These are phyloP conservation scores for Trichophyton benhamiae DNA, from an alignment of 2,329 filamentous ascomycete species.

Conservation along the genomic window DNA sequence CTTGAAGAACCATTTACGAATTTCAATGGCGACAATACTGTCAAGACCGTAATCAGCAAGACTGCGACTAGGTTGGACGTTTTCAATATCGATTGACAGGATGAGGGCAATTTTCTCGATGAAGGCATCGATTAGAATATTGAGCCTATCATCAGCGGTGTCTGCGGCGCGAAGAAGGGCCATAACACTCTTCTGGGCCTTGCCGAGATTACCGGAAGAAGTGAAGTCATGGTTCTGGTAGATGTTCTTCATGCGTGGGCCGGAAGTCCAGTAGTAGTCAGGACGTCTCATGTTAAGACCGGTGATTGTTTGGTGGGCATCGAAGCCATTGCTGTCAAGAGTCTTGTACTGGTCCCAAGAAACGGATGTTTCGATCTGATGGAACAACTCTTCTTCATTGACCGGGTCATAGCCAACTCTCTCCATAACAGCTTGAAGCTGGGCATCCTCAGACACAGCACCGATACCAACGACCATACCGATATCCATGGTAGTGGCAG, in stretches of 20 bases:
- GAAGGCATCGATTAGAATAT: conserved; percentile 12
- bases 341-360: conserved; percentile 8
- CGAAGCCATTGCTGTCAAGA: conserved; percentile 7
- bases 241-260: conserved; percentile 15
- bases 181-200: conserved; percentile 11
- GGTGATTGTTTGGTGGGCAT: conserved; percentile 16
- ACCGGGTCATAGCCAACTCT: conserved; percentile 17
- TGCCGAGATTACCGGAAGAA: conserved; percentile 6
- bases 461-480: conserved; percentile 12
- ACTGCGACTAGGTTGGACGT: conserved; percentile 9
- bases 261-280: conserved; percentile 15
- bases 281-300: conserved; percentile 15
- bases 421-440: conserved; percentile 15
- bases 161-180: conserved; percentile 9
- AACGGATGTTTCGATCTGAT: conserved; percentile 16
- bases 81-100: conserved; percentile 8
- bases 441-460: conserved; percentile 13
- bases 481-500: conserved; percentile 11
- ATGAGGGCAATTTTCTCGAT: conserved; percentile 11
- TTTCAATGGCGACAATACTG: conserved; percentile 17
- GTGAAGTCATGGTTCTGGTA: conserved; percentile 16
- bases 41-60: conserved; percentile 17
- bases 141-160: conserved; percentile 7
- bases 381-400: conserved; percentile 16
- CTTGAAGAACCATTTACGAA: conserved; percentile 18